Base-by-base conservation (phyloP, 148 eudicot species). In the Cornus kousa region DNA sequence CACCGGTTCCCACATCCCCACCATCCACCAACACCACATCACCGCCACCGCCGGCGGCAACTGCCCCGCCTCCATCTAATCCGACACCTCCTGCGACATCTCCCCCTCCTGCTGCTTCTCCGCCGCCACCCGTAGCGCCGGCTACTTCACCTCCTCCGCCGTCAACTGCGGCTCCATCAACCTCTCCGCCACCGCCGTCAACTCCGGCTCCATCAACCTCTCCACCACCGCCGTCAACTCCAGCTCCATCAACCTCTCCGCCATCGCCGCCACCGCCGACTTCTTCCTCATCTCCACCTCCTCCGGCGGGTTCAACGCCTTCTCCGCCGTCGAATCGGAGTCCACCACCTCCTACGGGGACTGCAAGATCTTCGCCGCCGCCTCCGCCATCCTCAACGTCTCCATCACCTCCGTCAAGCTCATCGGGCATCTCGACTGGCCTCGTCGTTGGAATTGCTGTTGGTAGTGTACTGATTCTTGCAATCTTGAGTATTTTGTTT, bases 361-460 rank as follows among this genome's bases (percentile, higher is more conserved):
- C 79, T 3, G 67, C 85, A 17, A 53, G 74, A 7, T 71, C 70
- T 0, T 59, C 83, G 22, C 77, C 84, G 7, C 69, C 87, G 28
- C 62, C 85, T 13, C 81, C 92, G 5, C 53, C 71, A 10, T 39
- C 85, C 13, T 71, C 88, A 46, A 39, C 82, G 11, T 66, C 82
- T 46, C 17, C 88, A 23, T 59, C 88, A 11, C 74, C 86, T 20
- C 60, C 92, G 12, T 12, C 80, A 1, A 79, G 72, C 71, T 78
- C 87, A 7, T 62, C 82, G 32, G 87, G 88, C 3, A 70, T 93
- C 13, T 89, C 98, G 14, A 89, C 94, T 10, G 91, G 91, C 24
- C 82, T 80, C 16, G 90, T 93, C 1, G 92, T 91, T 31, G 98
- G 98, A 20, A 89, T 93, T 22, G 94, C 95, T 2, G 59, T 93